phyloP scores from a whole-genome alignment of 2,329 filamentous ascomycete species.

The Trichoderma sp. region DNA sequence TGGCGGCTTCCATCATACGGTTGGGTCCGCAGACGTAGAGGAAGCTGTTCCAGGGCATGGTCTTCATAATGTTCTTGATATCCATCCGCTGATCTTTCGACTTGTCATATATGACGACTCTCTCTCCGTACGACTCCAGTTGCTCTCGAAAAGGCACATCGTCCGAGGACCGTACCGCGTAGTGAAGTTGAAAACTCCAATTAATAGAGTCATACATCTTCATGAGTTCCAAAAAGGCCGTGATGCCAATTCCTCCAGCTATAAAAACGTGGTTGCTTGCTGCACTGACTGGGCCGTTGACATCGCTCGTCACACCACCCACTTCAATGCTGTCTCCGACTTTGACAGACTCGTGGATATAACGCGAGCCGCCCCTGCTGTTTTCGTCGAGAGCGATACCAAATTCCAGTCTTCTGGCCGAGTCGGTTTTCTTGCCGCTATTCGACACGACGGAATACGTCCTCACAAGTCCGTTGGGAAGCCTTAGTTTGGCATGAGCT shows the following conservation, averaged over 20 bases:
- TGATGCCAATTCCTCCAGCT: slow-evolving; percentile 66
- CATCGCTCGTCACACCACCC: slow-evolving; percentile 51
- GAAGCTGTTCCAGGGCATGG: slow-evolving; percentile 54
- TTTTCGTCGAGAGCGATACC: slow-evolving; percentile 57
- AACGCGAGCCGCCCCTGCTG: slow-evolving; percentile 62
- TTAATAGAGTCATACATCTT: slow-evolving; percentile 46
- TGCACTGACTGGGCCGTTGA: slow-evolving; percentile 43
- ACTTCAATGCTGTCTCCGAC: slow-evolving; percentile 54
- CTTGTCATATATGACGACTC: slow-evolving; percentile 55
- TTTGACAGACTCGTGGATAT: slow-evolving; percentile 52
- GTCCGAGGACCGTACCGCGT: slow-evolving; percentile 52
- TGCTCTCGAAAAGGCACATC: slow-evolving; percentile 58
- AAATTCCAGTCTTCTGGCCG: slow-evolving; percentile 55
- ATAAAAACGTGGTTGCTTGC: slow-evolving; percentile 64
- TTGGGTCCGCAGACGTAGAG: slow-evolving; percentile 63
- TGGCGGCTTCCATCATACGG: slow-evolving; percentile 57
- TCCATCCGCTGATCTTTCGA: slow-evolving; percentile 54
- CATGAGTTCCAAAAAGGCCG: slow-evolving; percentile 59
- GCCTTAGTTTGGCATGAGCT: slow-evolving; percentile 57
- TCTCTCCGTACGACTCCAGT: slow-evolving; percentile 44
- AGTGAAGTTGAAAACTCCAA: slow-evolving; percentile 57
- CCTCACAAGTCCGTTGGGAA: slow-evolving; percentile 57
- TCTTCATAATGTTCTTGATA: slow-evolving; percentile 50
- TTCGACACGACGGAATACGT: slow-evolving; percentile 60
- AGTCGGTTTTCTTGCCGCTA: slow-evolving; percentile 14